Evolutionary conservation across 192 early-diverging fungal genomes (phyloP).

Genomic region (Backusella parvicylindrica): DNA sequence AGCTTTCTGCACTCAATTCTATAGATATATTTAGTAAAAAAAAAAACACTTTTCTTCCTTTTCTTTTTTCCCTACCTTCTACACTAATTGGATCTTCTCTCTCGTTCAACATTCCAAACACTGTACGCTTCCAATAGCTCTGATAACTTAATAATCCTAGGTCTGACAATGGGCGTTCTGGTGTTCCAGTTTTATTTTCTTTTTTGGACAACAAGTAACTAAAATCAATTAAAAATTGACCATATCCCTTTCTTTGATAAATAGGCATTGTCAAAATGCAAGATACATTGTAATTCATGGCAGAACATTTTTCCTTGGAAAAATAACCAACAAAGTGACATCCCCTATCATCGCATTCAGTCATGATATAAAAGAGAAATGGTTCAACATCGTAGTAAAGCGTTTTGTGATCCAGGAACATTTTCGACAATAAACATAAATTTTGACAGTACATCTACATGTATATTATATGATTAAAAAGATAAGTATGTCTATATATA

Average conservation of each 20-base stretch:
- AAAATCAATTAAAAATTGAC: conserved; percentile 91
- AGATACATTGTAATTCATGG: conserved; percentile 85
- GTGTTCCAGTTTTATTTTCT: conserved; percentile 77
- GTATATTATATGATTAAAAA: neutral
- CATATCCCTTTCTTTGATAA: conserved; percentile 87
- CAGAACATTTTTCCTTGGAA: conserved; percentile 92
- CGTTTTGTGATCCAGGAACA: conserved; percentile 97
- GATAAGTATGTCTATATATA: neutral
- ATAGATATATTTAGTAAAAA: neutral
- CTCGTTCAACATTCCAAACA: conserved; percentile 65
- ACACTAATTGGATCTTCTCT: conserved; percentile 48
- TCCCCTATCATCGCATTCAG: conserved; percentile 69
- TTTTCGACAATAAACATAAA: conserved; percentile 92
- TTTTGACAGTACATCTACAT: conserved; percentile 91
- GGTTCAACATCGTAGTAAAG: conserved; percentile 97
- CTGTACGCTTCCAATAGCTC: conserved; percentile 79
- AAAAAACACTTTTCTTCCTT: neutral
- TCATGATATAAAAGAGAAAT: conserved; percentile 95
- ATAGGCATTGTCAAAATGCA: conserved; percentile 90
- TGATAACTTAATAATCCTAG: conserved; percentile 84
- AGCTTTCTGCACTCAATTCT: conserved; percentile 64
- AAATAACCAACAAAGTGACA: conserved; percentile 97
- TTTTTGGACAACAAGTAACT: conserved; percentile 81
- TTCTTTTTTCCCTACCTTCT: conserved; percentile 27
- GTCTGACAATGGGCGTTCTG: conserved; percentile 90